Percentiles rank a stretch among this genome's conserved stretches.
phyloP scores from a whole-genome alignment of 495 filamentous ascomycete genomes.

The Neurospora sp. region DNA sequence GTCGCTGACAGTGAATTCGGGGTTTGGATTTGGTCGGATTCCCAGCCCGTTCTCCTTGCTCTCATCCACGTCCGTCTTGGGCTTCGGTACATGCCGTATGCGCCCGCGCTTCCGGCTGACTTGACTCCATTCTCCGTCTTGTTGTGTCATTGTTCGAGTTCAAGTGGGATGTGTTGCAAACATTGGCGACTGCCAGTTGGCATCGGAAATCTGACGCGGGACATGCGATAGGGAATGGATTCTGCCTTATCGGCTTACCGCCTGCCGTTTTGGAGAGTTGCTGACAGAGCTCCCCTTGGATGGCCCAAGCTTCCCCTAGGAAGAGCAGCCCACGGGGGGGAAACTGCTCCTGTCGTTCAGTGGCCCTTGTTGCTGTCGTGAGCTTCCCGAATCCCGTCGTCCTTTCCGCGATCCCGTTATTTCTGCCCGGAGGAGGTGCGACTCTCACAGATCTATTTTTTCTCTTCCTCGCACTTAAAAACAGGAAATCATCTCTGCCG shows the following conservation, averaged over 20 bases:
- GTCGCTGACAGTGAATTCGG: conserved; percentile 15
- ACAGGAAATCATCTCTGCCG: neutral
- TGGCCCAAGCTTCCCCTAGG: neutral
- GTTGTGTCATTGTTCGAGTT: conserved; percentile 1
- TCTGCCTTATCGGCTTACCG: conserved; percentile 6
- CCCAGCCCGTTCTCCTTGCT: neutral
- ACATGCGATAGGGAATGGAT: conserved; percentile 3
- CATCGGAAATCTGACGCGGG: neutral
- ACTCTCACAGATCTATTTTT: neutral
- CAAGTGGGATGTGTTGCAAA: neutral
- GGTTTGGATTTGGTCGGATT: conserved; percentile 18
- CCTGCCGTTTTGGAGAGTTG: conserved; percentile 2
- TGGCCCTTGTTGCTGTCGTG: neutral
- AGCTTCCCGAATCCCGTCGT: neutral
- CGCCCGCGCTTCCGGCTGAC: conserved; percentile 21
- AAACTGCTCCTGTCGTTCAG: neutral
- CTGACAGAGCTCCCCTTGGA: neutral
- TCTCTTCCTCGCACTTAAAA: neutral
- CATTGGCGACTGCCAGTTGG: neutral
- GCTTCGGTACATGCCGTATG: conserved; percentile 6
- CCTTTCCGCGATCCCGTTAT: neutral
- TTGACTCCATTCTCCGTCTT: conserved; percentile 16
- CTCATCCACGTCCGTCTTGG: neutral
- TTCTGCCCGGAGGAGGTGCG: neutral
- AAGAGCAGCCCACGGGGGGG: neutral